Evolutionary conservation across 2,329 filamentous ascomycete species (phyloP).

Genomic region (Neonectria magnoliae): DNA sequence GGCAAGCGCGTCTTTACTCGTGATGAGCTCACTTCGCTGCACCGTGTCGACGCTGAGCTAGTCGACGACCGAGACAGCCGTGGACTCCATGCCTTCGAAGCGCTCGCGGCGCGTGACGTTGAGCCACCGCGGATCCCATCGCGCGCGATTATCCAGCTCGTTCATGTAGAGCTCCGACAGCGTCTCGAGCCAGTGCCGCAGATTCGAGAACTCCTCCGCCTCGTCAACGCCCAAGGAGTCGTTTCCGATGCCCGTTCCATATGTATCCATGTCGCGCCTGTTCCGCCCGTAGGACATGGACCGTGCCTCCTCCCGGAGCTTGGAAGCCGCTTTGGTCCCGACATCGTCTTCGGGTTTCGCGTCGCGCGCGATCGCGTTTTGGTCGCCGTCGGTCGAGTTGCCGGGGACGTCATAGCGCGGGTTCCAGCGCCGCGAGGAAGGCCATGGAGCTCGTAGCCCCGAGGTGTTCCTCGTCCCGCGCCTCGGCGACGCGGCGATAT

Average conservation of each 20-base stretch:
- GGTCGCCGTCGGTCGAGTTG: conserved; percentile 28
- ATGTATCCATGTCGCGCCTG: conserved; percentile 31
- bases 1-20: conserved; percentile 29
- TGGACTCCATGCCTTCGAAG: conserved; percentile 32
- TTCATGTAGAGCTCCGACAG: conserved; percentile 46
- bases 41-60: conserved; percentile 29
- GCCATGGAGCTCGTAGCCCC: conserved; percentile 34
- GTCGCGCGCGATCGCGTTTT: background rate
- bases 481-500: conserved; percentile 5
- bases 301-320: conserved; percentile 4
- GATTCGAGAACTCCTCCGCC: conserved; percentile 36
- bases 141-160: conserved; percentile 39
- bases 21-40: conserved; percentile 7
- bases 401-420: conserved; percentile 38
- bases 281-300: conserved; percentile 26
- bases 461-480: conserved; percentile 22
- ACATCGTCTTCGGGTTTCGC: conserved; percentile 12
- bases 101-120: conserved; percentile 40
- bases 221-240: conserved; percentile 1
- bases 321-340: background rate
- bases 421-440: conserved; percentile 41
- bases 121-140: conserved; percentile 42
- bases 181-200: conserved; percentile 44
- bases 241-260: background rate
- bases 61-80: conserved; percentile 35